Base-by-base conservation (phyloP, 768 basidiomycete genomes). In the Hirschioporus abietinus region DNA sequence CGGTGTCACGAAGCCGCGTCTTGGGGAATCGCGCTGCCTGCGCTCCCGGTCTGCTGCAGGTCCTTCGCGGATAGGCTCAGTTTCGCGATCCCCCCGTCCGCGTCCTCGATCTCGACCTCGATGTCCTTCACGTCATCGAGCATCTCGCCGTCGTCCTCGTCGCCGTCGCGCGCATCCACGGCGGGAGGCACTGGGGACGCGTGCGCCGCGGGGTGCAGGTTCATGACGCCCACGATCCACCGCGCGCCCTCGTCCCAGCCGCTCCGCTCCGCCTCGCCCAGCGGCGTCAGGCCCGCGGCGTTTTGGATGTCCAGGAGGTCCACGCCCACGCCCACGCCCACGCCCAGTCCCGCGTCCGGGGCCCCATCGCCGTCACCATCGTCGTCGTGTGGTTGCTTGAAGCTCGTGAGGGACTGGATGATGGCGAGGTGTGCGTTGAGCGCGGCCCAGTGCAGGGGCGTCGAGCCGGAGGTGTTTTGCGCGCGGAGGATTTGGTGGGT, bases 401-500 rank as follows among this genome's bases (percentile, higher is more conserved):
- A 83, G 64, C 81, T 76, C 12, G 93, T 84, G 34, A 94, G 84
- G 36, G 79, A 81, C 74, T 88, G 82, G 0, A 84, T 82, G 61
- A 88, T 74, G 7, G 76, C 73, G 2, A 96, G 84, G 70, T 96
- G 95, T 1, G 83, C 79, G 75, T 97, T 98, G 57, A 95, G 76
- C 1, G 91, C 86, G 0, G 95, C 95, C 95, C 95, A 97, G 73
- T 98, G 96, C 7, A 97, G 77, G 7, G 96, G 84, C 1, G 92
- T 96, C 26, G 95, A 96, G 64, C 87, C 83, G 0, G 91, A 82
- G 30, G 75, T 75, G 73, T 97, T 98, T 67, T 84, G 84, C 0
- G 81, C 78, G 1, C 86, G 78, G 24, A 95, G 72, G 30, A 61
- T 24, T 12, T 12, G 12, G 42, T 52, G 42, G 5, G 42, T 10